Evolutionary conservation across 768 basidiomycete genomes (phyloP), one percentile per base, ranked within the genome.

Genomic region (Auricularia auricula-judae): DNA sequence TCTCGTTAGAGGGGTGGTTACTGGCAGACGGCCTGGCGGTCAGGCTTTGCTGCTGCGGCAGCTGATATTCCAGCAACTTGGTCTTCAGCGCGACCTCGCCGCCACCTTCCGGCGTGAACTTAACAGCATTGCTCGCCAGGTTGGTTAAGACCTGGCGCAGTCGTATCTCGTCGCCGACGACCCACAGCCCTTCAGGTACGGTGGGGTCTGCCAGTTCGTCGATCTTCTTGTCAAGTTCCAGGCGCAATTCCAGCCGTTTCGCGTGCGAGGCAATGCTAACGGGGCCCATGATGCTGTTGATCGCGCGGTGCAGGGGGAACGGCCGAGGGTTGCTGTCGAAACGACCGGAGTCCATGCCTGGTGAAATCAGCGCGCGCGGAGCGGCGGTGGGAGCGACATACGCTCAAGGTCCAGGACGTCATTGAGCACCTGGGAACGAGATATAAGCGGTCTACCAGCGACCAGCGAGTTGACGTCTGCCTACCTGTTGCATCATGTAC

Each of bases 141-240:
- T 79, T 80, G 61, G 74, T 76, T 36, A 72, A 66, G 16, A 76
- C 70, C 64, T 76, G 76, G 21, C 76, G 73, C 64, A 78, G 64
- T 1, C 79, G 70, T 70, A 79, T 75, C 66, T 80, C 79, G 66
- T 78, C 76, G 29, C 78, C 78, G 14, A 79, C 69, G 53, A 80
- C 78, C 76, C 70, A 71, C 0, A 70, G 66, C 11, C 65, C 64
- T 12, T 61, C 33, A 18, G 36, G 36, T 23, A 61, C 39, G 14
- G 63, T 67, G 33, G 65, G 61, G 36, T 60, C 64, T 16, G 72
- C 74, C 33, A 76, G 66, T 51, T 72, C 70, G 65, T 80, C 78
- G 43, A 80, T 77, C 53, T 73, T 69, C 47, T 73, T 68, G 65
- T 80, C 78, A 8, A 79, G 63, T 0, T 74, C 71, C 33, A 74